These are phyloP conservation scores for Eucalyptus regnans DNA, from an alignment of 345 rosid species.

Conservation along the genomic window DNA sequence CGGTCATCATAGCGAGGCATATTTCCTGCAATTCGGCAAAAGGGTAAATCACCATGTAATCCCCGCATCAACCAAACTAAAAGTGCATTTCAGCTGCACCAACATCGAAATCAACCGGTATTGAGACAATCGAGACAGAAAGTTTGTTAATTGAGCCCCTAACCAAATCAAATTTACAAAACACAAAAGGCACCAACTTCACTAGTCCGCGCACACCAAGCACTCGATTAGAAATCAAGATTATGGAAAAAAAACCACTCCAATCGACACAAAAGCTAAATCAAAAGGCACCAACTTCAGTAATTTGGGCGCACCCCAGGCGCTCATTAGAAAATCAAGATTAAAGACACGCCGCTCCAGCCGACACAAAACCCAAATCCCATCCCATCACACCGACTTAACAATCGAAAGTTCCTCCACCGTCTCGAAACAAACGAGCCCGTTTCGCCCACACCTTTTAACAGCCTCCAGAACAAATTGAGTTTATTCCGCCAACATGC, in stretches of 20 bases:
- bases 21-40: not conserved
- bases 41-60: not conserved
- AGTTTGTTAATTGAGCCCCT: not conserved
- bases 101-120: not conserved
- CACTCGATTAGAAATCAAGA: not conserved
- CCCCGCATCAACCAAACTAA: not conserved
- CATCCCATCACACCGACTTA: not conserved
- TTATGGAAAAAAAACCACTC: not conserved
- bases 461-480: not conserved
- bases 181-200: not conserved
- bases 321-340: not conserved
- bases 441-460: not conserved
- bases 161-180: not conserved
- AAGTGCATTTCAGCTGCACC: not conserved
- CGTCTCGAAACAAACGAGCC: not conserved
- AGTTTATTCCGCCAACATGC: not conserved
- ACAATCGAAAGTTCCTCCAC: not conserved
- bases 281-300: not conserved
- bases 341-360: not conserved
- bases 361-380: not conserved
- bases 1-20: slow-evolving; percentile 83
- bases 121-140: not conserved
- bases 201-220: not conserved
- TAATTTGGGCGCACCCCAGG: not conserved
- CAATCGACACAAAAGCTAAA: not conserved